Base-by-base conservation (phyloP, 495 filamentous ascomycete genomes). In the Tuber brumale region DNA sequence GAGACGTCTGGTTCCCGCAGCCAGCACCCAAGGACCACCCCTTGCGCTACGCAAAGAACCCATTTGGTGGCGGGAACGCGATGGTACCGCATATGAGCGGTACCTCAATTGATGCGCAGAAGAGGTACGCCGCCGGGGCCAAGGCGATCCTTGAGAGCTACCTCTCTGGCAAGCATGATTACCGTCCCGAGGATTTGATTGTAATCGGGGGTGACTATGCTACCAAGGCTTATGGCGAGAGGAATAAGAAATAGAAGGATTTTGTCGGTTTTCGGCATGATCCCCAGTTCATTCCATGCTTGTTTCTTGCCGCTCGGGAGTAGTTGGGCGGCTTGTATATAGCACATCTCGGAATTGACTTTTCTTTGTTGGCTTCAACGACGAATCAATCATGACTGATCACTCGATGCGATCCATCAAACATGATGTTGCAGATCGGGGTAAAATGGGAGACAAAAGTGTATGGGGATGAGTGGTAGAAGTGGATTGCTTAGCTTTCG, bases 31-130 rank as follows among this genome's bases (percentile, higher is more conserved):
- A 91, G 86, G 95, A 97, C 83, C 95, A 99, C 89, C 88, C 90
- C 46, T 93, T 99, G 82, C 94, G 95, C 84, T 91, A 91, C 85
- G 95, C 93, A 82, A 90, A 93, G 88, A 93, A 94, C 89, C 92
- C 94, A 79, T 97, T 94, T 87, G 95, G 94, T 78, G 95, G 94
- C 79, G 95, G 95, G 82, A 98, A 98, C 86, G 95, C 93, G 85
- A 99, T 94, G 92, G 94, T 97, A 72, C 93, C 95, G 71, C 95
- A 99, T 89, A 96, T 99, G 93, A 94, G 92, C 48, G 95, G 95
- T 83, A 98, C 95, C 75, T 96, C 94, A 73, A 91, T 99, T 83
- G 95, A 99, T 84, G 95, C 95, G 44, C 95, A 99, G 88, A 91
- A 94, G 88, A 90, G 95, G 75, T 99, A 99, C 83, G 93, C 95